Evolutionary conservation across 176 grass and related monocot genomes (phyloP).

Genomic region (Puccinellia tenuiflora): DNA sequence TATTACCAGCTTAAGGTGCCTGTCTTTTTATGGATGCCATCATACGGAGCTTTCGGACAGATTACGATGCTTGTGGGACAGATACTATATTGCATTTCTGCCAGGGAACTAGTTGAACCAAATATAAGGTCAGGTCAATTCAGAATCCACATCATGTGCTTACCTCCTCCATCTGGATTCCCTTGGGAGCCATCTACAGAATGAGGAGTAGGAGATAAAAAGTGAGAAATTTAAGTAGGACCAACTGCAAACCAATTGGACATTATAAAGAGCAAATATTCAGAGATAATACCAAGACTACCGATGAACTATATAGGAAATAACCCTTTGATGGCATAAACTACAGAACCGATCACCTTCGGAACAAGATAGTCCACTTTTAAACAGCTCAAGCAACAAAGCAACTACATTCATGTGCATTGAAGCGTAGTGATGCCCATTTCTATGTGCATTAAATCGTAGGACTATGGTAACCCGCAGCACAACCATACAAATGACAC

Average conservation of each 20-base stretch:
- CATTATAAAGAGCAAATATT: background rate
- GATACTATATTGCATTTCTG: conserved; percentile 18
- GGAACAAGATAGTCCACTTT: background rate
- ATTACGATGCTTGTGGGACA: background rate
- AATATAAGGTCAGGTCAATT: conserved; percentile 17
- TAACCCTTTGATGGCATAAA: background rate
- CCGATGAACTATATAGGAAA: background rate
- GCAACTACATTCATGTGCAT: background rate
- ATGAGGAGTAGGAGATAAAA: conserved; percentile 4
- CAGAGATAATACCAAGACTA: background rate
- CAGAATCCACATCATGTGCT: conserved; percentile 8
- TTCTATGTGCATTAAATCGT: background rate
- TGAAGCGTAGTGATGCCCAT: background rate
- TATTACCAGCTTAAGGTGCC: conserved; percentile 2
- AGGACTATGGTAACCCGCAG: background rate
- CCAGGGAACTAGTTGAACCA: conserved; percentile 33
- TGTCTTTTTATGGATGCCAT: conserved; percentile 2
- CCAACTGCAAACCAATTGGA: background rate
- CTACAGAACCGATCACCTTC: background rate
- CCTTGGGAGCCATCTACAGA: conserved; percentile 68
- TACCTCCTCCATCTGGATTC: conserved; percentile 85
- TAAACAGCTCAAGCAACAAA: background rate
- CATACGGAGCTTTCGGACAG: conserved; percentile 12
- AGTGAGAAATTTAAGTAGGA: background rate
- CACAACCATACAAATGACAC: background rate